Evolutionary conservation across 148 eudicot genomes (phyloP).

Genomic region (Rhododendron simsii): DNA sequence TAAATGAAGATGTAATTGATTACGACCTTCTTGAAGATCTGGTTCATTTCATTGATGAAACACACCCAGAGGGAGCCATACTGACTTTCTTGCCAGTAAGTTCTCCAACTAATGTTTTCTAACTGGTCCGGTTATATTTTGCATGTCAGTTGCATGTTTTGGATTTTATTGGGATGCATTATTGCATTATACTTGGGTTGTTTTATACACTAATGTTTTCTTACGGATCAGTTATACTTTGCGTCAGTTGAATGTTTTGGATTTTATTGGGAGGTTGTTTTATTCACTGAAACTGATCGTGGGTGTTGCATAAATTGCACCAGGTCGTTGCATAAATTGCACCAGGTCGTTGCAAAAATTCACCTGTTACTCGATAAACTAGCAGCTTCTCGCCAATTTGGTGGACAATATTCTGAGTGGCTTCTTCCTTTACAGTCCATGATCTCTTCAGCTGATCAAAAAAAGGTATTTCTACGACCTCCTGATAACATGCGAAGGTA

Average conservation of each 20-base stretch:
- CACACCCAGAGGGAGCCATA: conserved; percentile 79
- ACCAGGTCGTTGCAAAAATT: conserved; percentile 86
- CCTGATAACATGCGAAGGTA: conserved; percentile 82
- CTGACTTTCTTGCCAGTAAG: conserved; percentile 93
- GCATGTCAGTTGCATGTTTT: background rate
- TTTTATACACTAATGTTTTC: too few relatives aligned
- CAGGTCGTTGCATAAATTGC: conserved; percentile 86
- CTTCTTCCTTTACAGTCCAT: conserved; percentile 90
- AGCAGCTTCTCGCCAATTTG: conserved; percentile 69
- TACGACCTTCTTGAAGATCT: conserved; percentile 96
- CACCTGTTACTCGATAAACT: conserved; percentile 63
- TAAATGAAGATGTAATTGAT: conserved; percentile 94
- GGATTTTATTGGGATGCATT: background rate
- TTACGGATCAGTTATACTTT: too few relatives aligned
- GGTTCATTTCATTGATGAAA: conserved; percentile 84
- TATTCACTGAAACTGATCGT: conserved; percentile 4
- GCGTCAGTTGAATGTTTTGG: too few relatives aligned
- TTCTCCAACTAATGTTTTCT: background rate
- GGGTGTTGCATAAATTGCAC: conserved; percentile 6
- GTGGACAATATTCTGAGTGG: conserved; percentile 82
- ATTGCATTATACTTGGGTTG: background rate
- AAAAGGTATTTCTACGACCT: conserved; percentile 71
- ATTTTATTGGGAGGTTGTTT: too few relatives aligned
- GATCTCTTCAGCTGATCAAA: conserved; percentile 79
- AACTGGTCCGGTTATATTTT: background rate